Conservation (phyloP, 495 filamentous ascomycete species). For the Annulohypoxylon stygium region DNA sequence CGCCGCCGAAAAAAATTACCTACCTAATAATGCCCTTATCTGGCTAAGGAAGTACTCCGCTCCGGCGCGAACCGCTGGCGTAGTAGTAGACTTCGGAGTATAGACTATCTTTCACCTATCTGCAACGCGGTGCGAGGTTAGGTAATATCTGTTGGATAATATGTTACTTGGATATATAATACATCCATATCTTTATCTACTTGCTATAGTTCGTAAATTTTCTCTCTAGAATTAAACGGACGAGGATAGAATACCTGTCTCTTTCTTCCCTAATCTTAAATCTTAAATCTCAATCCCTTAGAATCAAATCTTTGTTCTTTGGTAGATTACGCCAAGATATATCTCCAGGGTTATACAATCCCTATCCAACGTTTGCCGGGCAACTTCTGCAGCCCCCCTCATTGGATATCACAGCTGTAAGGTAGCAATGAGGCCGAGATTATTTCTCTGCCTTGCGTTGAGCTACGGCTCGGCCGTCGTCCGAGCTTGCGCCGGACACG, state of each 20-base stretch:
- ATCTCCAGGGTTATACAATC: neutral
- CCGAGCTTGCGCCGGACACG: conserved; percentile 45
- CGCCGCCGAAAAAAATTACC: conserved; percentile 13
- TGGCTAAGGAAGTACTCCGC: conserved; percentile 29
- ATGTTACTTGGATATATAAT: no score
- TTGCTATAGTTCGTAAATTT: neutral
- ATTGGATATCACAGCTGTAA: neutral
- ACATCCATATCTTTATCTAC: neutral
- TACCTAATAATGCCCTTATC: conserved; percentile 17
- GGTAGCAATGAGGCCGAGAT: conserved; percentile 36
- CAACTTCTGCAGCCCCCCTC: neutral
- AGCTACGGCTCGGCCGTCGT: conserved; percentile 42
- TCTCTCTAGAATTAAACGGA: no score
- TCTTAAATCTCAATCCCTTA: no score
- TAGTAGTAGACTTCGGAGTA: neutral
- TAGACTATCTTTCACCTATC: neutral
- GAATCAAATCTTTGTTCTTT: neutral
- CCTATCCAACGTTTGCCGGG: conserved; percentile 3
- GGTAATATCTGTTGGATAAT: neutral
- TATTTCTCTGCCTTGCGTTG: conserved; percentile 35
- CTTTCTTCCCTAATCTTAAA: no score
- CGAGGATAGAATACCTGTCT: no score
- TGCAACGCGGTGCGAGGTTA: neutral
- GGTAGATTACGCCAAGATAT: neutral
- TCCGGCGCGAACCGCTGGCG: conserved; percentile 27